phyloP scores from a whole-genome alignment of 805 yeast genomes.

The Wickerhamomyces alni region DNA sequence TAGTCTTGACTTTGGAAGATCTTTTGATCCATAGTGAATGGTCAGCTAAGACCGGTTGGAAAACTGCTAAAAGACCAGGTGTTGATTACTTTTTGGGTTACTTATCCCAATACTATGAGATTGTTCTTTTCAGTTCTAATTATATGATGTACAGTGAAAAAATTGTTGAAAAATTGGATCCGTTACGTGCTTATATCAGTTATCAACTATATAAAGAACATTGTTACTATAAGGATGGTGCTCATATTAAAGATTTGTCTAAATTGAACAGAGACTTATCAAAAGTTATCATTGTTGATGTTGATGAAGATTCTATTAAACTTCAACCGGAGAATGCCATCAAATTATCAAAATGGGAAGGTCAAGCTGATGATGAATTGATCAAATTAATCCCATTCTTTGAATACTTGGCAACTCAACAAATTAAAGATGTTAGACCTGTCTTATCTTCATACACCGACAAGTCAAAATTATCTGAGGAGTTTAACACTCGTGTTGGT shows the following conservation, averaged over 20 bases:
- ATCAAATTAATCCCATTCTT: conserved; percentile 83
- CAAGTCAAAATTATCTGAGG: conserved; percentile 63
- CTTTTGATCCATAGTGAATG: conserved; percentile 86
- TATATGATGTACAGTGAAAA: conserved; percentile 82
- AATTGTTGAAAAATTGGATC: conserved; percentile 85
- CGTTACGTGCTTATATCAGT: conserved; percentile 82
- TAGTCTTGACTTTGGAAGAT: conserved; percentile 87
- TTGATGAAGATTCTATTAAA: conserved; percentile 62
- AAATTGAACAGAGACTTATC: conserved; percentile 86
- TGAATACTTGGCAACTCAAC: conserved; percentile 89
- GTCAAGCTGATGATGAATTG: conserved; percentile 74
- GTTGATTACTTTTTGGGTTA: conserved; percentile 94
- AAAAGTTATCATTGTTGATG: conserved; percentile 77
- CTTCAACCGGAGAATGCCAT: conserved; percentile 95
- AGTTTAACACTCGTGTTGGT: conserved; percentile 73
- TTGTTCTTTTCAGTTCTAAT: conserved; percentile 83
- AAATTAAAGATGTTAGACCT: conserved; percentile 83
- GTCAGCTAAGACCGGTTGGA: conserved; percentile 92
- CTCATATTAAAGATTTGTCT: conserved; percentile 81
- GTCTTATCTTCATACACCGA: conserved; percentile 68
- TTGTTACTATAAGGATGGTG: conserved; percentile 79
- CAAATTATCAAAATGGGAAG: conserved; percentile 80
- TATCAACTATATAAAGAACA: conserved; percentile 89
- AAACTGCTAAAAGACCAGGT: conserved; percentile 98
- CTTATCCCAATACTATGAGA: conserved; percentile 91